These are phyloP conservation scores for Ceratocystis smalleyi DNA, from an alignment of 2,329 filamentous ascomycete species.

Conservation along the genomic window DNA sequence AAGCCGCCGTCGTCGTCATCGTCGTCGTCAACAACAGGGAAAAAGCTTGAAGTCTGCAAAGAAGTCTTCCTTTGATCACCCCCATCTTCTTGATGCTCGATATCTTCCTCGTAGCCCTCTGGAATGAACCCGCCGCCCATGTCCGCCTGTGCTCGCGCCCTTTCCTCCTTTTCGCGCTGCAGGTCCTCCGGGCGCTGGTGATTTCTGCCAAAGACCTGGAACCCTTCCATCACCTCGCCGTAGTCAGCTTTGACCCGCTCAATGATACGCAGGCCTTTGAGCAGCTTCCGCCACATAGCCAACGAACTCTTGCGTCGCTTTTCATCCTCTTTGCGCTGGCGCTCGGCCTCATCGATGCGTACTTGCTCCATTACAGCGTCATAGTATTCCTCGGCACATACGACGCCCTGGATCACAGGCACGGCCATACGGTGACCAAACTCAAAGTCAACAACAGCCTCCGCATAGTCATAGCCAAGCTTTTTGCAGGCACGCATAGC, in stretches of 20 bases:
- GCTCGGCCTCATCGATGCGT: conserved; percentile 60
- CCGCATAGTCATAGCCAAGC: conserved; percentile 74
- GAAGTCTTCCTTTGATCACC: conserved; percentile 13
- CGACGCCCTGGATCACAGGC: conserved; percentile 77
- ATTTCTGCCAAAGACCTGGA: conserved; percentile 14
- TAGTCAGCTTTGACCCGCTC: conserved; percentile 65
- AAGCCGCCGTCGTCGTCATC: conserved; percentile 24
- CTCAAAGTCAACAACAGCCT: conserved; percentile 91
- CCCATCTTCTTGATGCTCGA: conserved; percentile 24
- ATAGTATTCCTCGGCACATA: conserved; percentile 69
- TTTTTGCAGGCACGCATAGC: conserved; percentile 68
- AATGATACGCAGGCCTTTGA: conserved; percentile 71
- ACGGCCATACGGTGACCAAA: conserved; percentile 91
- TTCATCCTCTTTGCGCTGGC: conserved; percentile 61
- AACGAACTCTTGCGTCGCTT: conserved; percentile 64
- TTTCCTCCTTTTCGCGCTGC: conserved; percentile 17
- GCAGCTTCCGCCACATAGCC: conserved; percentile 68
- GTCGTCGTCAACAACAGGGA: conserved; percentile 32
- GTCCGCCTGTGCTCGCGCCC: conserved; percentile 36
- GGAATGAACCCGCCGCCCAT: conserved; percentile 47
- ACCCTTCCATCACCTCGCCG: conserved; percentile 41
- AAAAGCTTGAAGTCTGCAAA: conserved; percentile 31
- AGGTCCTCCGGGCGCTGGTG: conserved; percentile 13
- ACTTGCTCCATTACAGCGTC: conserved; percentile 62
- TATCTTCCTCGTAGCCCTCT: conserved; percentile 38